Conservation (phyloP, 257 asterid genomes). For the Haberlea rhodopensis region DNA sequence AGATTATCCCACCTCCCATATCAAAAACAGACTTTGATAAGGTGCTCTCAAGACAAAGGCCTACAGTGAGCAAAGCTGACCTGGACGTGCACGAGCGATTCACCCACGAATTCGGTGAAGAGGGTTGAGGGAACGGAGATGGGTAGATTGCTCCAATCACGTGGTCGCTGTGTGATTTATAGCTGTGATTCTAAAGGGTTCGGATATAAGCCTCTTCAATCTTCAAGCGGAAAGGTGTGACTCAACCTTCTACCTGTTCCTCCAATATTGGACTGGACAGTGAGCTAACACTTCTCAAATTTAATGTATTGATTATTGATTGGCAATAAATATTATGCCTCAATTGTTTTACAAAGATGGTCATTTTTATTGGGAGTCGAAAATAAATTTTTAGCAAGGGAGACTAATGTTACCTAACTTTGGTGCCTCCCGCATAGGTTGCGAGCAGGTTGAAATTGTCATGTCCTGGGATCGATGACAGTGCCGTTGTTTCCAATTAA, state of each 20-base stretch:
- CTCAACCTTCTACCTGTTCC: constrained; percentile 19
- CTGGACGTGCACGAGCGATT: constrained; percentile 91
- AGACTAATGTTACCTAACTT: too few species aligned
- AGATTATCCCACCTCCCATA: constrained; percentile 94
- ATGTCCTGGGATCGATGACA: too few species aligned
- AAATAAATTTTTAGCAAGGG: too few species aligned
- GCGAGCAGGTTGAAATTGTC: too few species aligned
- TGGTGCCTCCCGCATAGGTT: too few species aligned
- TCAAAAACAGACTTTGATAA: constrained; percentile 81
- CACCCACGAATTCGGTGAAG: constrained; percentile 92
- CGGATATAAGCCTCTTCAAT: constrained; percentile 24
- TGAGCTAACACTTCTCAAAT: constrained; percentile 25
- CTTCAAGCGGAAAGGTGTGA: constrained; percentile 24
- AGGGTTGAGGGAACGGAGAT: constrained; percentile 56
- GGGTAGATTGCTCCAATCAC: constrained; percentile 6
- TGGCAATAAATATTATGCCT: too few species aligned
- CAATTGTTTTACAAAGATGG: too few species aligned
- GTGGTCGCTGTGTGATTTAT: constrained; percentile 31
- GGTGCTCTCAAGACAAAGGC: constrained; percentile 83
- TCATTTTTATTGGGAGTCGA: too few species aligned
- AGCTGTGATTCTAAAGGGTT: constrained; percentile 29
- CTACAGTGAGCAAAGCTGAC: constrained; percentile 93
- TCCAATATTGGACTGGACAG: constrained; percentile 31
- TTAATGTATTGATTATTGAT: constrained; percentile 31
- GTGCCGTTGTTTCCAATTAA: too few species aligned